Evolutionary conservation across 495 filamentous ascomycete species (phyloP), one percentile per base, ranked within the genome.

Genomic region (Extremus antarcticus): DNA sequence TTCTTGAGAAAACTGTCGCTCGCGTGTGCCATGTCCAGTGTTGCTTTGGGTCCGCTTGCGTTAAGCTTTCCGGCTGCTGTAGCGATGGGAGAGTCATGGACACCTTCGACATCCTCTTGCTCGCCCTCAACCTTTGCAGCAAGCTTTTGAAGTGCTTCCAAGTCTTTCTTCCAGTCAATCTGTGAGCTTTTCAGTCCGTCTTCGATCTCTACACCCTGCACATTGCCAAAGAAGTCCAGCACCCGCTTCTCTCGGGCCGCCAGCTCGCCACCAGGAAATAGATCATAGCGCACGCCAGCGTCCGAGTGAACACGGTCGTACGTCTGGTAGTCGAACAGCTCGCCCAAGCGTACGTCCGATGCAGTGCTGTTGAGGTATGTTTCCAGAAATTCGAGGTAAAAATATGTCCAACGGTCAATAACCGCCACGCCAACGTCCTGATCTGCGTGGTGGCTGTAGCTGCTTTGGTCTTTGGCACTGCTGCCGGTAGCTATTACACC

Each of bases 371-470:
- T 83, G 49, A 96, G 87, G 65, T 94, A 84, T 1, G 82, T 87
- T 68, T 98, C 92, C 16, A 98, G 78, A 68, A 96, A 97, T 62
- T 97, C 92, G 47, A 98, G 85, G 63, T 94, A 95, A 69, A 95
- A 97, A 71, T 98, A 98, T 4, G 92, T 98, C 75, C 92, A 98
- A 13, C 92, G 84, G 69, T 98, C 92, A 61, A 98, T 98, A 50
- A 98, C 92, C 19, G 92, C 92, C 10, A 98, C 94, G 19, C 92
- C 92, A 32, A 98, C 87, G 65, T 98, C 92, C 68, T 91, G 92
- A 71, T 98, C 92, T 35, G 91, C 94, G 68, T 98, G 92, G 70
- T 98, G 92, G 2, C 87, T 92, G 66, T 97, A 97, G 0, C 85
- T 90, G 8, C 86, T 92, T 70, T 98, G 86, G 66, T 97, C 90